phyloP scores from a whole-genome alignment of 164 flowering plant species.

The Chimonanthus praecox region DNA sequence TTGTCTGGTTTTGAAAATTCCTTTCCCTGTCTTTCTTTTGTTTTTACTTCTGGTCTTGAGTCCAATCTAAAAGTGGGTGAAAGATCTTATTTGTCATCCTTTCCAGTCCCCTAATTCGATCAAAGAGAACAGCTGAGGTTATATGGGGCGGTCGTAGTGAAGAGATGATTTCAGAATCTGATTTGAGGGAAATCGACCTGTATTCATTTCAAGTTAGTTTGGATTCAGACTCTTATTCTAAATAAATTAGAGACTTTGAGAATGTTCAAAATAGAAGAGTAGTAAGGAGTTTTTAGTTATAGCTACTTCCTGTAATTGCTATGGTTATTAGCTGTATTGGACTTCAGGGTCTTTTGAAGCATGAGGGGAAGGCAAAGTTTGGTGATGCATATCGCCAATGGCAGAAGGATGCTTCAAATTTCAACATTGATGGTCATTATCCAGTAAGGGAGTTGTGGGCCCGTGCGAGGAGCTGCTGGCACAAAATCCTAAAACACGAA shows the following conservation, averaged over 20 bases:
- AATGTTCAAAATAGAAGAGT: not conserved
- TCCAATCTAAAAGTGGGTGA: not conserved
- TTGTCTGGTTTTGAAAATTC: not conserved
- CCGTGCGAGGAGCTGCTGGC: conserved; percentile 83
- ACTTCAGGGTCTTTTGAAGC: conserved; percentile 81
- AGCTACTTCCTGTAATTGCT: not conserved
- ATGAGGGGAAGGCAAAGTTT: conserved; percentile 73
- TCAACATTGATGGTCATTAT: conserved; percentile 82
- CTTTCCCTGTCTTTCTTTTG: not conserved
- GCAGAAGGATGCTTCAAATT: conserved; percentile 84
- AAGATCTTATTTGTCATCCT: conserved; percentile 3
- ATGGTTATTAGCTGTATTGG: conserved; percentile 16
- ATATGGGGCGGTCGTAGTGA: conserved; percentile 69
- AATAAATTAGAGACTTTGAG: not conserved
- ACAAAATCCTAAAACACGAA: conserved; percentile 62
- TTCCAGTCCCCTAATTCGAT: conserved; percentile 70
- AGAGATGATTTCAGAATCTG: conserved; percentile 60
- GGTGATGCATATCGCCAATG: conserved; percentile 73
- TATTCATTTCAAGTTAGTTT: conserved; percentile 89
- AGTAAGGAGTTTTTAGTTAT: not conserved
- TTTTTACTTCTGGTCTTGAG: not conserved
- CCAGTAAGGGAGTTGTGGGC: conserved; percentile 95
- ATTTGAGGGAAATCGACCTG: conserved; percentile 87
- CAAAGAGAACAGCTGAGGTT: conserved; percentile 91
- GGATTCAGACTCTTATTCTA: conserved; percentile 10